phyloP scores from a whole-genome alignment of 495 filamentous ascomycete species.

The Aspergillus bridgeri region DNA sequence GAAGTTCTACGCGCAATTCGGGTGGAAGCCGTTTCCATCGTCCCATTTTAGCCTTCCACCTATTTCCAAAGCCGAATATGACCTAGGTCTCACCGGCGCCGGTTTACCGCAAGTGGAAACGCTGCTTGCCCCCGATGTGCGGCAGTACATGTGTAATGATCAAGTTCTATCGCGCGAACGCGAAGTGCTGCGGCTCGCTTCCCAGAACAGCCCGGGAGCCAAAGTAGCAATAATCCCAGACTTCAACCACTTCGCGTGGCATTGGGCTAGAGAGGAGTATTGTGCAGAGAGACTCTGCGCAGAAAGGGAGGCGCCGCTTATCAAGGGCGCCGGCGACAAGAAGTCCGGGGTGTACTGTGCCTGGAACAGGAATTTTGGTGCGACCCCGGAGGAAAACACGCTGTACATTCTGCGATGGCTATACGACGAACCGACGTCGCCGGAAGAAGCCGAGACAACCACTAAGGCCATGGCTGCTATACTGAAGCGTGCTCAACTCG shows the following conservation, averaged over 20 bases:
- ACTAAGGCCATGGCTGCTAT: constrained; percentile 49
- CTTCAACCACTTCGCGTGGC: constrained; percentile 73
- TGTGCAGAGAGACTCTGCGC: constrained; percentile 54
- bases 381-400: constrained; percentile 55
- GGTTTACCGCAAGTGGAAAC: constrained; percentile 19
- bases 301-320: constrained; percentile 38
- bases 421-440: constrained; percentile 52
- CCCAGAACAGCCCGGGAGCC: constrained; percentile 28
- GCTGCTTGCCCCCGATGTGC: constrained; percentile 30
- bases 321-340: constrained; percentile 67
- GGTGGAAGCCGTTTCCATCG: constrained; percentile 73
- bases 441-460: constrained; percentile 34
- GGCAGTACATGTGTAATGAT: constrained; percentile 34
- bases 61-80: constrained; percentile 22
- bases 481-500: constrained; percentile 49
- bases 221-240: constrained; percentile 70
- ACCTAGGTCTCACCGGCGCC: constrained; percentile 8
- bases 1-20: constrained; percentile 77
- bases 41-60: constrained; percentile 65
- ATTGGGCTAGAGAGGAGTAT: constrained; percentile 83
- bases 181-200: constrained; percentile 30
- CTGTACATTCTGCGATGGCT: constrained; percentile 78
- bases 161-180: constrained; percentile 29
- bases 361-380: constrained; percentile 75
- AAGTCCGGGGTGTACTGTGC: constrained; percentile 64